phyloP scores from a whole-genome alignment of 2,329 filamentous ascomycete species.

The Verticillium albo-atrum region DNA sequence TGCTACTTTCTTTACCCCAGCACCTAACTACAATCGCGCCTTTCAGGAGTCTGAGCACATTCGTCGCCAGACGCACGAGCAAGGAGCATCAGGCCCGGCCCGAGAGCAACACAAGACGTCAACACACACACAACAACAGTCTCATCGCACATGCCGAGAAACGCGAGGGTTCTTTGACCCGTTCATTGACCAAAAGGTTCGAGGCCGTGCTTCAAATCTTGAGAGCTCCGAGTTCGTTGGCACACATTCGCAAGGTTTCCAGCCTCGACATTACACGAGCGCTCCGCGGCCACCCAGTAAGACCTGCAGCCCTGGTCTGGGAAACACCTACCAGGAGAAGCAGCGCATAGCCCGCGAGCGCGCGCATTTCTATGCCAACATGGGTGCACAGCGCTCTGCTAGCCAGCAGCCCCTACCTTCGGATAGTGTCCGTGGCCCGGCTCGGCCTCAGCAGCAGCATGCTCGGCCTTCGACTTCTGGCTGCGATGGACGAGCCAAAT shows the following conservation, averaged over 20 bases:
- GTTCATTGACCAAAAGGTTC: background rate
- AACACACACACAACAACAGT: background rate
- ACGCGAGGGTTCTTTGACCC: background rate
- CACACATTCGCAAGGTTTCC: background rate
- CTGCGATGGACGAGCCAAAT: background rate
- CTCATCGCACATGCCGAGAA: too few relatives aligned
- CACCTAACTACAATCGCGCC: background rate
- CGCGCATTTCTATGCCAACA: background rate
- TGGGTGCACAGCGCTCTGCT: background rate
- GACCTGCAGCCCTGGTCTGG: background rate
- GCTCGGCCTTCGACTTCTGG: background rate
- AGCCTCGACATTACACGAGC: background rate
- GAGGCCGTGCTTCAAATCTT: background rate
- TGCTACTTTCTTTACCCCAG: background rate
- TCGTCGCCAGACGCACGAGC: slow-evolving; percentile 1
- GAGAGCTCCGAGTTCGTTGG: background rate
- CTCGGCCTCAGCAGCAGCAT: background rate
- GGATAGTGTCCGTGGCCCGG: background rate
- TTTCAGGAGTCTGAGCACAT: background rate
- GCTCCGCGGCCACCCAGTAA: background rate
- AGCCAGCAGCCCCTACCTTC: background rate
- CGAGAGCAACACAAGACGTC: background rate
- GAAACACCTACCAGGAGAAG: background rate
- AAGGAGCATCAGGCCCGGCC: background rate
- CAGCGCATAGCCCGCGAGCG: background rate